Conservation (phyloP, 2,329 filamentous ascomycete species). For the Penicillium griseofulvum region DNA sequence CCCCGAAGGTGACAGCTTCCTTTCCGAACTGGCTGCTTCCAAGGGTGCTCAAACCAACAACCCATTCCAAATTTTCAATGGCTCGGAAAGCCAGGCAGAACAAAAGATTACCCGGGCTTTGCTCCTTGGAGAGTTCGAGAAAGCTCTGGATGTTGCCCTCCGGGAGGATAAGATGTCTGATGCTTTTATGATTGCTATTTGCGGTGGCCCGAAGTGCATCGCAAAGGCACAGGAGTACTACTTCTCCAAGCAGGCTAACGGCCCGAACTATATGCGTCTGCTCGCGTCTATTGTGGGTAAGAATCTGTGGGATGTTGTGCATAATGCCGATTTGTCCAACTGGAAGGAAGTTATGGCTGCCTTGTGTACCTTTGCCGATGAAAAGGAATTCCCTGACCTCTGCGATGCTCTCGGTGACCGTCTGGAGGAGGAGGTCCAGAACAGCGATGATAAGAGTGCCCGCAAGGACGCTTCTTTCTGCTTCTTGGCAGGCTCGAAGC, state of each 20-base stretch:
- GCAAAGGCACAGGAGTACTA: constrained; percentile 93
- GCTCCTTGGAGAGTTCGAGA: constrained; percentile 86
- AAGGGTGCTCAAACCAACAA: constrained; percentile 92
- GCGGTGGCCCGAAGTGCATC: constrained; percentile 86
- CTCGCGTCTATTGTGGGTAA: constrained; percentile 90
- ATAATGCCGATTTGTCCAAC: constrained; percentile 86
- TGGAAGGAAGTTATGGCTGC: constrained; percentile 98
- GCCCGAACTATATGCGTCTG: constrained; percentile 87
- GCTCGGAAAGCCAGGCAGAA: constrained; percentile 79
- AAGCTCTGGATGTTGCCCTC: constrained; percentile 83
- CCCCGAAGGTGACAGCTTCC: constrained; percentile 76
- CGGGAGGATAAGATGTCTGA: constrained; percentile 89
- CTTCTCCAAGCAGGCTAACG: constrained; percentile 74
- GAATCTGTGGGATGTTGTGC: constrained; percentile 96
- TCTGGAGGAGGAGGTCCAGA: constrained; percentile 66
- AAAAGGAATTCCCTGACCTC: constrained; percentile 86
- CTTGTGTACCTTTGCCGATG: constrained; percentile 90
- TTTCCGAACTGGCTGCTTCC: constrained; percentile 78
- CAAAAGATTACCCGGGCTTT: constrained; percentile 82
- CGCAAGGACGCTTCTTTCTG: constrained; percentile 95
- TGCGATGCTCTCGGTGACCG: constrained; percentile 94
- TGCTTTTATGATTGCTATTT: constrained; percentile 97
- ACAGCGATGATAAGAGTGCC: constrained; percentile 53
- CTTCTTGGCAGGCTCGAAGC: constrained; percentile 89
- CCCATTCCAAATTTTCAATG: constrained; percentile 85